Conservation (phyloP, 2,329 filamentous ascomycete genomes). For the Penicillium brevicompactum region DNA sequence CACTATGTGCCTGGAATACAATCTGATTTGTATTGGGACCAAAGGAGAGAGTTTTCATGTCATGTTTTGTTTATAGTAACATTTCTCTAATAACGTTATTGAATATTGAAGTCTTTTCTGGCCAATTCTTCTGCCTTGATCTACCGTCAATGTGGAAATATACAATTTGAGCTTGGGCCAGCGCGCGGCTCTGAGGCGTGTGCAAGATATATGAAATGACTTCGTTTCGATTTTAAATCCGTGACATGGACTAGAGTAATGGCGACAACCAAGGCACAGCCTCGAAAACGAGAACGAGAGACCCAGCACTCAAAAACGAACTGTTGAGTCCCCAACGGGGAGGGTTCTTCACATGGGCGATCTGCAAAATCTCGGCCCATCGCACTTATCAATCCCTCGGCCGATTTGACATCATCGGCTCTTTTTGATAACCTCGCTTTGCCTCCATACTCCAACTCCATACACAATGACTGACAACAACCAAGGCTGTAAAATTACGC, state of each 20-base stretch:
- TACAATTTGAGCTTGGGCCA: too few species aligned
- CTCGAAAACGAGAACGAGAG: neutral
- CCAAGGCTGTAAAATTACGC: constrained; percentile 56
- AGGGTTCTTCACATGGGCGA: neutral
- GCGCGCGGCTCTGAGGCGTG: neutral
- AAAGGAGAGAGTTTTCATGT: too few species aligned
- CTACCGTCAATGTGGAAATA: too few species aligned
- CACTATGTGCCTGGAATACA: too few species aligned
- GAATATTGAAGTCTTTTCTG: too few species aligned
- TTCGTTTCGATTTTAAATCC: too few species aligned
- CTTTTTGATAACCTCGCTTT: neutral
- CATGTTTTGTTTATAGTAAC: too few species aligned
- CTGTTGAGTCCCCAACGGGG: neutral
- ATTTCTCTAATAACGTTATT: too few species aligned
- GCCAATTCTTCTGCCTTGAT: too few species aligned
- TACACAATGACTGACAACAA: constrained; percentile 22
- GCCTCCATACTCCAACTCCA: neutral
- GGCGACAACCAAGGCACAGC: neutral
- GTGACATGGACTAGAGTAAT: neutral
- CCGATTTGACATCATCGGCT: constrained; percentile 6
- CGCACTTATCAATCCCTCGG: constrained; percentile 4
- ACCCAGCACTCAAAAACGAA: neutral
- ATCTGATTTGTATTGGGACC: too few species aligned
- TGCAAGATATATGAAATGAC: neutral
- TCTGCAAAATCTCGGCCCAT: neutral